These are phyloP conservation scores for Penicillium nordicum DNA, from an alignment of 2,329 filamentous ascomycete genomes.

Conservation along the genomic window DNA sequence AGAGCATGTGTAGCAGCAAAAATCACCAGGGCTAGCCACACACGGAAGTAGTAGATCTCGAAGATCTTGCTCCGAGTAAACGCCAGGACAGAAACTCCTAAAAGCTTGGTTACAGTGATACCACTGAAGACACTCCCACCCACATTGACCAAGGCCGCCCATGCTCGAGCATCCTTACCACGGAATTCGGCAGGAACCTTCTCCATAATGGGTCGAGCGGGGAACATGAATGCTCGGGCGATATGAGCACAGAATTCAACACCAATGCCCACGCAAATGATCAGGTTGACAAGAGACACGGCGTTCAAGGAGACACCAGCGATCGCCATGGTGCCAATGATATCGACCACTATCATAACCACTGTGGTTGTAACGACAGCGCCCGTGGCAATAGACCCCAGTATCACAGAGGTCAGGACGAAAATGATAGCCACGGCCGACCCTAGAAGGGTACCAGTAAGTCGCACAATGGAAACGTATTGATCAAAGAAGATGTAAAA, in stretches of 20 bases:
- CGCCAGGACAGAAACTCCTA: slow-evolving; percentile 86
- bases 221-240: slow-evolving; percentile 93
- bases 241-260: slow-evolving; percentile 98
- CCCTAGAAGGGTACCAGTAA: slow-evolving; percentile 75
- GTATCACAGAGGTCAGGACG: slow-evolving; percentile 69
- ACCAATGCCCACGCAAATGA: slow-evolving; percentile 94
- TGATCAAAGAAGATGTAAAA: slow-evolving; percentile 99
- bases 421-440: slow-evolving; percentile 85
- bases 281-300: slow-evolving; percentile 89
- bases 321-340: slow-evolving; percentile 91
- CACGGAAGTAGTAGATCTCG: slow-evolving; percentile 97
- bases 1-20: slow-evolving; percentile 87
- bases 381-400: slow-evolving; percentile 80
- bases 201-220: slow-evolving; percentile 76
- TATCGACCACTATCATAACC: slow-evolving; percentile 88
- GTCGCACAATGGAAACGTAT: slow-evolving; percentile 76
- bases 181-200: slow-evolving; percentile 73
- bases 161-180: slow-evolving; percentile 78
- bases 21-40: slow-evolving; percentile 88
- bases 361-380: slow-evolving; percentile 82
- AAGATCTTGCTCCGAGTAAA: slow-evolving; percentile 98
- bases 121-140: slow-evolving; percentile 92
- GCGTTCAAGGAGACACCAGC: slow-evolving; percentile 88
- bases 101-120: slow-evolving; percentile 91
- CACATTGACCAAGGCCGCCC: slow-evolving; percentile 91